phyloP scores from a whole-genome alignment of 352 stramenopile species.

The Globisporangium paddicum region DNA sequence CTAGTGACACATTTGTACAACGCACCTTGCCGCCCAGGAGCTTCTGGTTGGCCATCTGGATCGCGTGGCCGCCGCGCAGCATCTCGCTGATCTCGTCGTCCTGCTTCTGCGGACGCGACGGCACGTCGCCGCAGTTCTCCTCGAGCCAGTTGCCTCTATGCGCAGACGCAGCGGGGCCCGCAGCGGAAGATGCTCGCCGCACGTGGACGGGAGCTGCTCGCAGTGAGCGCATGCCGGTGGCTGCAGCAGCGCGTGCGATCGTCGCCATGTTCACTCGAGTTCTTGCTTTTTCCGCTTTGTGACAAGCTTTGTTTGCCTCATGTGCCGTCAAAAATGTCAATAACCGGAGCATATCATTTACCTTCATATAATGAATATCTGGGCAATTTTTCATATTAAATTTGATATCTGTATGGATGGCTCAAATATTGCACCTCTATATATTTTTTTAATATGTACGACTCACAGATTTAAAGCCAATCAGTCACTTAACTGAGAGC shows the following conservation, averaged over 20 bases:
- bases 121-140: constrained; percentile 58
- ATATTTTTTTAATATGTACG: no score
- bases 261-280: constrained; percentile 2
- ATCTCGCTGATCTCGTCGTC: constrained; percentile 60
- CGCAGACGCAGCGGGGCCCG: not conserved
- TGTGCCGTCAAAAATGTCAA: no score
- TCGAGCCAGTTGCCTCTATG: constrained; percentile 54
- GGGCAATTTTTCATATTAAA: no score
- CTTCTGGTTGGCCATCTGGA: constrained; percentile 47
- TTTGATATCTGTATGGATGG: no score
- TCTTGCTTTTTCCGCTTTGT: not conserved
- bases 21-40: constrained; percentile 43
- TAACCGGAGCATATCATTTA: no score
- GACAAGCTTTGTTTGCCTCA: no score
- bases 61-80: constrained; percentile 59
- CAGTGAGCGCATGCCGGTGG: not conserved
- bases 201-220: not conserved
- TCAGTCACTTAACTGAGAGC: no score
- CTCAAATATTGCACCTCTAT: no score
- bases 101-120: constrained; percentile 24
- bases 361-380: no score
- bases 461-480: no score
- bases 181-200: not conserved
- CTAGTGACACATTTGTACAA: not conserved
- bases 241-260: not conserved